These are phyloP conservation scores for Apiospora saccharicola DNA, from an alignment of 2,329 filamentous ascomycete genomes.

Conservation along the genomic window DNA sequence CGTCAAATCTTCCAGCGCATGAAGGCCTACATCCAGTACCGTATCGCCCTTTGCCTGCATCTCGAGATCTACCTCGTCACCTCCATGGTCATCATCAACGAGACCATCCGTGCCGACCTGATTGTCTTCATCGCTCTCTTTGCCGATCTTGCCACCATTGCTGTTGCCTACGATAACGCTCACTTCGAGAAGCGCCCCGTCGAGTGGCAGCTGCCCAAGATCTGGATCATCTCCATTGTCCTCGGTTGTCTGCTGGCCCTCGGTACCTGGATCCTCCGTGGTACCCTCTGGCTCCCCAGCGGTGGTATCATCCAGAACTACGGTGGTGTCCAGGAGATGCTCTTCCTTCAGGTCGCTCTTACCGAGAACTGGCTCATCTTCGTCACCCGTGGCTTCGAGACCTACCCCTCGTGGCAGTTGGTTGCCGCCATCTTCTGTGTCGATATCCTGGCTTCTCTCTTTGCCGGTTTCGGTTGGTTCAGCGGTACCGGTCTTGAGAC, in stretches of 20 bases:
- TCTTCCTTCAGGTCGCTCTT: conserved; percentile 76
- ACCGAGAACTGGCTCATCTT: conserved; percentile 83
- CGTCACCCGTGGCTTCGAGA: conserved; percentile 75
- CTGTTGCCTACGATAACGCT: conserved; percentile 76
- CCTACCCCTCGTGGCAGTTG: conserved; percentile 74
- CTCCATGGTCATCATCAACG: conserved; percentile 77
- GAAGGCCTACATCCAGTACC: conserved; percentile 76
- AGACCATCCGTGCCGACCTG: conserved; percentile 71
- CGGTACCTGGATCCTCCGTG: conserved; percentile 73
- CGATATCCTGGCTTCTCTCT: conserved; percentile 72
- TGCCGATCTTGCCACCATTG: conserved; percentile 77
- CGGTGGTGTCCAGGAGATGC: conserved; percentile 75
- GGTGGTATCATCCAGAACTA: conserved; percentile 79
- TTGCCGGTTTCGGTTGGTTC: conserved; percentile 76
- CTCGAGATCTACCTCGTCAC: conserved; percentile 76
- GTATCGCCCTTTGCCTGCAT: conserved; percentile 73
- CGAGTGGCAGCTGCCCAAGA: conserved; percentile 78
- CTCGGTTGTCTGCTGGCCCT: conserved; percentile 70
- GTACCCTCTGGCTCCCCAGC: conserved; percentile 68
- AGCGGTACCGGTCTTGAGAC: conserved; percentile 56
- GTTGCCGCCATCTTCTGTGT: conserved; percentile 72
- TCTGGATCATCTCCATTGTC: conserved; percentile 73
- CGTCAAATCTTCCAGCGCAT: conserved; percentile 76
- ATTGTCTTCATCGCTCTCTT: conserved; percentile 79
- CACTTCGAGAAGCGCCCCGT: conserved; percentile 74